phyloP scores from a whole-genome alignment of 257 asterid genomes.

The Petunia secreta region DNA sequence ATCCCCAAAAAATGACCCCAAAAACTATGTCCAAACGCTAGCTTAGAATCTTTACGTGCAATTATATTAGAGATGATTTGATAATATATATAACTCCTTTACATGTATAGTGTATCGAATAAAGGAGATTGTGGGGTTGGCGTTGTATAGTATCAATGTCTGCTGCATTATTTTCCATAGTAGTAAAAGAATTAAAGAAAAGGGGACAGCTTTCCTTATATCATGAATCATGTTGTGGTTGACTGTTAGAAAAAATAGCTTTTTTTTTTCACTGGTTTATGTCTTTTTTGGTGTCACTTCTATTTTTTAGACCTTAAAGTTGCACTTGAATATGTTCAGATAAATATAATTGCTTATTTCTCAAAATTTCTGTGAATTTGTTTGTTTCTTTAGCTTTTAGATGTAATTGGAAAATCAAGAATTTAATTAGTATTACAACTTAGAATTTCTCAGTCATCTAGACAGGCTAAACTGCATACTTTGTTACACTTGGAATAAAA shows the following conservation, averaged over 20 bases:
- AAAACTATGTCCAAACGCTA: too few species aligned
- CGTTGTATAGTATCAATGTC: background rate
- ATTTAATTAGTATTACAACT: too few species aligned
- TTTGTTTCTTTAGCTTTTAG: background rate
- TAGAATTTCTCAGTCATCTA: too few species aligned
- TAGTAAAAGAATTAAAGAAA: background rate
- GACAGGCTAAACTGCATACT: too few species aligned
- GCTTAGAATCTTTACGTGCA: background rate
- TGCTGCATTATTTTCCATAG: background rate
- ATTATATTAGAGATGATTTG: background rate
- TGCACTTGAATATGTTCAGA: conserved; percentile 3
- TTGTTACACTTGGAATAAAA: background rate
- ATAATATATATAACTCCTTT: background rate
- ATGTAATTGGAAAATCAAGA: too few species aligned
- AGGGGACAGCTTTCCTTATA: background rate
- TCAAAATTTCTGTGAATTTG: background rate
- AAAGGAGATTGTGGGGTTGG: background rate
- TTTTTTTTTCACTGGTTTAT: background rate
- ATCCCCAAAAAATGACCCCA: too few species aligned
- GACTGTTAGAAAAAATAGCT: conserved; percentile 22
- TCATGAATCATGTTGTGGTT: conserved; percentile 31
- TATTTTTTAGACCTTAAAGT: conserved; percentile 6
- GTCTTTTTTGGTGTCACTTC: background rate
- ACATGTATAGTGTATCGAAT: background rate
- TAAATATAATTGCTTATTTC: background rate